These are phyloP conservation scores for Thalassiosira mediterranea DNA, from an alignment of 352 stramenopile species.

Conservation along the genomic window DNA sequence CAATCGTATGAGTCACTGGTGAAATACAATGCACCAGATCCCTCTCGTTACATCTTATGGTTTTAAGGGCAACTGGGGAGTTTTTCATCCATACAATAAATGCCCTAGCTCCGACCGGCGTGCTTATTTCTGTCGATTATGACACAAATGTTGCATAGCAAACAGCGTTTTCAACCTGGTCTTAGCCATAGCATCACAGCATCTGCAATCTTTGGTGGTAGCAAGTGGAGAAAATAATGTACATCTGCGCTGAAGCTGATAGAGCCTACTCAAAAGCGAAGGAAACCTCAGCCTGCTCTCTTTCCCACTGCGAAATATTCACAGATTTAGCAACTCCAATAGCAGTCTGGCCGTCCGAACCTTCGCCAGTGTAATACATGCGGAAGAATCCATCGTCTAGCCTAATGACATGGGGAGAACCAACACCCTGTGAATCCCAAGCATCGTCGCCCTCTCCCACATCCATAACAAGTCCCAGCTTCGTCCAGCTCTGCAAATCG, in stretches of 20 bases:
- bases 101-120: no score
- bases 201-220: no score
- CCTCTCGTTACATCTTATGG: no score
- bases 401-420: slow-evolving; percentile 74
- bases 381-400: slow-evolving; percentile 77
- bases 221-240: no score
- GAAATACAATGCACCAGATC: no score
- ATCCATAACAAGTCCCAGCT: slow-evolving; percentile 70
- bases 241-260: no score
- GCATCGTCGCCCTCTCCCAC: slow-evolving; percentile 56
- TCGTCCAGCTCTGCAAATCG: slow-evolving; percentile 74
- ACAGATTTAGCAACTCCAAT: slow-evolving; percentile 76
- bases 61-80: no score
- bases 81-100: slow-evolving; percentile 1
- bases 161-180: no score
- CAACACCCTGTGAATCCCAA: slow-evolving; percentile 74
- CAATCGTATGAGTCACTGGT: no score
- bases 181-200: no score
- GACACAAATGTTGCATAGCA: no score
- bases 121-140: no score
- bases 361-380: slow-evolving; percentile 82
- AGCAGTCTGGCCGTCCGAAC: slow-evolving; percentile 59
- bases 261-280: slow-evolving; percentile 49
- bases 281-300: slow-evolving; percentile 63
- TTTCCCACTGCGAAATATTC: slow-evolving; percentile 49